Evolutionary conservation across 1,284 basidiomycete genomes (phyloP), one percentile per base, ranked within the genome.

Genomic region (Phylloboletellus chloephorus): DNA sequence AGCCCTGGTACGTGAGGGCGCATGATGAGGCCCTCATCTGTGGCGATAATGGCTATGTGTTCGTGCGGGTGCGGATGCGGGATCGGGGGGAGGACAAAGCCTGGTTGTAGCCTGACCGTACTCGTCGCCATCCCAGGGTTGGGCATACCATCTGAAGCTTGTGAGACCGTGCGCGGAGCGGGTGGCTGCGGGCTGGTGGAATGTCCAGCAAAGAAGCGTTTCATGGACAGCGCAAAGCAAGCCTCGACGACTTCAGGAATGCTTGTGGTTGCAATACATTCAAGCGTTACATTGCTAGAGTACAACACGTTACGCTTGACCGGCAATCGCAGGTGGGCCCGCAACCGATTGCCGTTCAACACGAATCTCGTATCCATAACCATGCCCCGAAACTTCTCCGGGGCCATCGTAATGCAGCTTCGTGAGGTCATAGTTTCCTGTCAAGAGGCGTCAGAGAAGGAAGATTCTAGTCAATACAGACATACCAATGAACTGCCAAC

Each of bases 401-500:
- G 82, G 80, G n/a, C 87, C 87, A 17, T 89, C 82, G 66, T 88
- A 88, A 57, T 90, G 86, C 71, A 90, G 61, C 61, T 81, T 76
- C 23, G 80, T 76, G 44, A 90, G 67, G 58, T 89, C 86, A 66
- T 87, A 89, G 67, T 88, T 89, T 43, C 82, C 86, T 89, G 57
- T 21, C 26, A n/a, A 49, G 41, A 33, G 15, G 37, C 15, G 25
- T 58, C 17, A 59, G 51, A 38, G 29, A 29, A 39, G 37, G 28
- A 17, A 31, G 1, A 22, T 9, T 5, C 19, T 9, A 10, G 8
- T 7, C 10, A 17, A 31, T 34, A 23, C 7, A 15, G 4, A 69
- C 79, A 36, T 57, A 91, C 90, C 88, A 55, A 94, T 85, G 69
- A 93, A 94, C 50, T 79, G 71, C 91, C 91, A 99, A 2, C 95